Conservation (phyloP, 768 basidiomycete genomes). For the Tulasnella sp. region DNA sequence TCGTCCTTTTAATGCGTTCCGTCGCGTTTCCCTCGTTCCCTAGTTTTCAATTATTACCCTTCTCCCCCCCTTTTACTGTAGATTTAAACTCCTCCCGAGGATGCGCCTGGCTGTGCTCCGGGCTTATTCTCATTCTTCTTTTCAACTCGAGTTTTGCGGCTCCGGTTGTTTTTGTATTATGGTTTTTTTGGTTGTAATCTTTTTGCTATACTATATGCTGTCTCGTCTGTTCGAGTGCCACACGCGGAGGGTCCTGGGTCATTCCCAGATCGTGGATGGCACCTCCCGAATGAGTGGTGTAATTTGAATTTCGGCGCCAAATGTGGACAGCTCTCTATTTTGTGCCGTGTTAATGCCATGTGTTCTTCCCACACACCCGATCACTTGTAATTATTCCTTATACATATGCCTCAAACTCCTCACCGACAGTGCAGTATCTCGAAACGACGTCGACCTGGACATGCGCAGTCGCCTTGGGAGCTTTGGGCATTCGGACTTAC, state of each 20-base stretch:
- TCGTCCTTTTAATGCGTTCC: no score
- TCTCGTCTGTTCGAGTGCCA: neutral
- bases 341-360: neutral
- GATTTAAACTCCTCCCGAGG: no score
- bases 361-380: neutral
- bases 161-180: no score
- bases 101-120: no score
- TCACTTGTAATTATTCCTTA: neutral
- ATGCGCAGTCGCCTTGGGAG: neutral
- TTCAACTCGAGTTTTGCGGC: no score
- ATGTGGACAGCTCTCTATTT: neutral
- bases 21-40: no score
- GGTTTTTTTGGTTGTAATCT: neutral
- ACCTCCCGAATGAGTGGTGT: no score
- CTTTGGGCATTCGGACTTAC: neutral
- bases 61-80: no score
- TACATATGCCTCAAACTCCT: neutral
- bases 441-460: neutral
- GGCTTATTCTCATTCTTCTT: no score
- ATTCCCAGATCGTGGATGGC: no score
- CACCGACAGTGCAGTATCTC: neutral
- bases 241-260: neutral
- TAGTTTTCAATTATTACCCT: no score
- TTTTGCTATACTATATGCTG: slow-evolving; percentile 5
- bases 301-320: no score